phyloP scores from a whole-genome alignment of 75 land plant species.

The Cupressus sempervirens region DNA sequence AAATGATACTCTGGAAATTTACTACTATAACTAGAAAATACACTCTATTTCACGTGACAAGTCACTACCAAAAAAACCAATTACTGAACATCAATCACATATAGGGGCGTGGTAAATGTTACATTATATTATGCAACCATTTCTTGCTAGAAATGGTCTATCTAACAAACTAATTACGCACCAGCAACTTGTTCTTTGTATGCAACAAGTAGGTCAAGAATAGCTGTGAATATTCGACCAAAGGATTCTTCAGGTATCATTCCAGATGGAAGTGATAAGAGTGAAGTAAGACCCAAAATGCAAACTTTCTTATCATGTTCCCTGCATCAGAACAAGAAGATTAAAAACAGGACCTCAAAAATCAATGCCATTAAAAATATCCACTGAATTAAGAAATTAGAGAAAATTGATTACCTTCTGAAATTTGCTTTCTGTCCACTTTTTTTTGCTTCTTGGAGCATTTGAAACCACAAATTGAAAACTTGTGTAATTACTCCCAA shows the following conservation, averaged over 20 bases:
- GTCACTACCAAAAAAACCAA: not conserved
- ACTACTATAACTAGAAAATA: not conserved
- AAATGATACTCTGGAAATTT: not conserved
- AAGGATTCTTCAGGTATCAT: conserved; percentile 77
- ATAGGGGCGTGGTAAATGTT: not conserved
- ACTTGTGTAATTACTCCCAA: conserved; percentile 75
- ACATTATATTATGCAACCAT: not conserved
- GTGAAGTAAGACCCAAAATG: conserved; percentile 84
- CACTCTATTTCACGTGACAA: not conserved
- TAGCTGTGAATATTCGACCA: conserved; percentile 74
- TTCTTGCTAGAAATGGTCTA: not conserved
- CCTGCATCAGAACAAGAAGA: conserved; percentile 35
- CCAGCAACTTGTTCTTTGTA: conserved; percentile 98
- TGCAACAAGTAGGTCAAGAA: conserved; percentile 81
- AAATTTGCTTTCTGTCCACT: conserved; percentile 79
- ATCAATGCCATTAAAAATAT: not conserved
- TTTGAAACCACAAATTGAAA: conserved; percentile 84
- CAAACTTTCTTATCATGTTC: conserved; percentile 99
- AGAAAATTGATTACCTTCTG: conserved; percentile 44
- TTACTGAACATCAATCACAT: not conserved
- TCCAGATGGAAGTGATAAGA: conserved; percentile 66
- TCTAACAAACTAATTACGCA: conserved; percentile 9
- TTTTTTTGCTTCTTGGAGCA: conserved; percentile 83
- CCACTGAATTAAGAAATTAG: not conserved
- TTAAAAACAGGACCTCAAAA: not conserved